These are phyloP conservation scores for Simplicillium aogashimaense DNA, from an alignment of 2,329 filamentous ascomycete species.

Conservation along the genomic window DNA sequence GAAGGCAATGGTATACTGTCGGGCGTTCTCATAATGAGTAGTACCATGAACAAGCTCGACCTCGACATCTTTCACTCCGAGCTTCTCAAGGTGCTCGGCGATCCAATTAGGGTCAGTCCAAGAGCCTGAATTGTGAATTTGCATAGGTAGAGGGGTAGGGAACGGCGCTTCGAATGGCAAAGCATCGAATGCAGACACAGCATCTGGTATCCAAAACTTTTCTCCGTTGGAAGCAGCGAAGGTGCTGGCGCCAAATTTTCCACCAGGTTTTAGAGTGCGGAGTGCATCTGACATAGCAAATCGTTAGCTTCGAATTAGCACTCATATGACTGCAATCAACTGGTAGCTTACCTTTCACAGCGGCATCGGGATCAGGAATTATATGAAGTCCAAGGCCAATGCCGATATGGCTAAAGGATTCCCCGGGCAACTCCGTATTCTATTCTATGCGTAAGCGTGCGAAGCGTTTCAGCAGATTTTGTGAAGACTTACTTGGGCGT, in stretches of 20 bases:
- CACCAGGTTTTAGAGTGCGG: conserved; percentile 27
- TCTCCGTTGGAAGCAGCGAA: conserved; percentile 21
- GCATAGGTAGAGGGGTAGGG: conserved; percentile 22
- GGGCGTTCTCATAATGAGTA: conserved; percentile 19
- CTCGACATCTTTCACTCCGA: conserved; percentile 27
- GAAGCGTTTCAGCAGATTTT: no score
- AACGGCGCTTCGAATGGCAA: conserved; percentile 29
- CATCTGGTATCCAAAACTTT: conserved; percentile 25
- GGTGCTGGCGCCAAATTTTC: conserved; percentile 25
- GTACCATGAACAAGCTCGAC: conserved; percentile 19
- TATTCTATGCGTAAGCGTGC: conserved; percentile 11
- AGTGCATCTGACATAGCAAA: conserved; percentile 19
- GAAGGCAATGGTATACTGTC: conserved; percentile 23
- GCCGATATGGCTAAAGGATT: conserved; percentile 32
- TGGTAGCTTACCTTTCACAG: conserved; percentile 14
- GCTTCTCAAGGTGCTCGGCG: conserved; percentile 19
- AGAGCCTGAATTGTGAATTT: conserved; percentile 25
- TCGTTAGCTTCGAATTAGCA: neutral
- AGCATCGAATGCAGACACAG: conserved; percentile 26
- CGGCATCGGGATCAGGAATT: conserved; percentile 28
- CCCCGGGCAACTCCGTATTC: conserved; percentile 27
- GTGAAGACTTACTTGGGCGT: conserved; percentile 31
- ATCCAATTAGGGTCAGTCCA: conserved; percentile 31
- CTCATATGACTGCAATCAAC: neutral
- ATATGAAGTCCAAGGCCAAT: conserved; percentile 37